These are phyloP conservation scores for Leishmania amazonensis DNA, from an alignment of 208 protist species.

Conservation along the genomic window DNA sequence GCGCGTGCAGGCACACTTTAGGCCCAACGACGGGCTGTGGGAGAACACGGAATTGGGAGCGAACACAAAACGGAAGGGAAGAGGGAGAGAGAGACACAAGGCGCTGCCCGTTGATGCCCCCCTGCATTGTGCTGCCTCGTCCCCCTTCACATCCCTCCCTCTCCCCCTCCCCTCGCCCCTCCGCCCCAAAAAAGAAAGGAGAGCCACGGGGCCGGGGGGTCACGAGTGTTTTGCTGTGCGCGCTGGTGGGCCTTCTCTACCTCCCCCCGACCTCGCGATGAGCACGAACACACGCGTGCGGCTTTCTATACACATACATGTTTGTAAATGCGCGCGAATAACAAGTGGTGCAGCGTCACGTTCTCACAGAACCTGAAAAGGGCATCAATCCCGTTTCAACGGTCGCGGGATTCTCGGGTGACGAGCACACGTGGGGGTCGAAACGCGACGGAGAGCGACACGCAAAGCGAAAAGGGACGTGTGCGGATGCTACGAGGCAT, in stretches of 20 bases:
- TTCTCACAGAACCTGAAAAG: not conserved
- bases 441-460: not conserved
- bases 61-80: not conserved
- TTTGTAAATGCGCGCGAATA: not conserved
- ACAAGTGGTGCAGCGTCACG: not conserved
- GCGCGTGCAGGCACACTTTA: not conserved
- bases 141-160: not conserved
- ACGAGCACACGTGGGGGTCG: not conserved
- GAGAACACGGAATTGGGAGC: not conserved
- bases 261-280: not conserved
- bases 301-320: not conserved
- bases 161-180: not conserved
- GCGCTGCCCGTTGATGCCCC: not conserved
- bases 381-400: not conserved
- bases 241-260: not conserved
- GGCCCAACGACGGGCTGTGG: not conserved
- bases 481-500: not conserved
- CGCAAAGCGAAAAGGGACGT: not conserved
- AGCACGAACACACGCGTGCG: not conserved
- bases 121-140: not conserved
- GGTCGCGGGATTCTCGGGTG: not conserved
- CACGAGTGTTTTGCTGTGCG: not conserved
- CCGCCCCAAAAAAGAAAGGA: not conserved
- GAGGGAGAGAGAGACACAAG: not conserved
- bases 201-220: not conserved